A percentile compares a stretch with the other conserved stretches of the same genome.
Evolutionary conservation across 257 asterid species (phyloP).

Genomic region (Paraleonurus japonicus): DNA sequence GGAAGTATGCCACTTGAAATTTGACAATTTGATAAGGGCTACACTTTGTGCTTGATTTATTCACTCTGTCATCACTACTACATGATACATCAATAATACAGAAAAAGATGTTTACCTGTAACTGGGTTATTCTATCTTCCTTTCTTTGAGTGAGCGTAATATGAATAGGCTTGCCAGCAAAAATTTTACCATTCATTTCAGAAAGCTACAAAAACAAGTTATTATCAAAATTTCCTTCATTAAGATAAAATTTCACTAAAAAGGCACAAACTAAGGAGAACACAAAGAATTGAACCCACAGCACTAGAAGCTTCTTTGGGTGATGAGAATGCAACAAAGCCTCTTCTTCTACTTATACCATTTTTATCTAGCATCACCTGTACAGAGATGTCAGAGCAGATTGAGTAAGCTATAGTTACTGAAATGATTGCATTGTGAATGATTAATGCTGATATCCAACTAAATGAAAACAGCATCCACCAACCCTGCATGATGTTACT

Average conservation of each 20-base stretch:
- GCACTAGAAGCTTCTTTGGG: neutral
- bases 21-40: neutral
- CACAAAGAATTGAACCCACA: neutral
- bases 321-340: neutral
- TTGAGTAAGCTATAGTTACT: neutral
- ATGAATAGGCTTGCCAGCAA: constrained; percentile 61
- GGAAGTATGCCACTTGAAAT: neutral
- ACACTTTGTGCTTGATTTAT: neutral
- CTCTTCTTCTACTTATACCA: neutral
- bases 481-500: neutral
- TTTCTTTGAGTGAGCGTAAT: constrained; percentile 76
- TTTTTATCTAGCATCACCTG: neutral
- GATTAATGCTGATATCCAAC: neutral
- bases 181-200: constrained; percentile 76
- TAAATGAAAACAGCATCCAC: neutral
- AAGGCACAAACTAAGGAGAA: neutral
- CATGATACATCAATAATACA: neutral
- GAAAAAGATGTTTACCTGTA: constrained; percentile 50
- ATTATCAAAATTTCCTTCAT: neutral
- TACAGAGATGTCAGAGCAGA: neutral
- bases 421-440: neutral
- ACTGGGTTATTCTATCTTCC: constrained; percentile 65
- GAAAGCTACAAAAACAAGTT: constrained; percentile 37
- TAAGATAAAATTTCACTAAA: neutral
- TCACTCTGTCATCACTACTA: neutral